Evolutionary conservation across 108 stramenopile species (phyloP).

Genomic region (Phaeodactylum tricornutum): DNA sequence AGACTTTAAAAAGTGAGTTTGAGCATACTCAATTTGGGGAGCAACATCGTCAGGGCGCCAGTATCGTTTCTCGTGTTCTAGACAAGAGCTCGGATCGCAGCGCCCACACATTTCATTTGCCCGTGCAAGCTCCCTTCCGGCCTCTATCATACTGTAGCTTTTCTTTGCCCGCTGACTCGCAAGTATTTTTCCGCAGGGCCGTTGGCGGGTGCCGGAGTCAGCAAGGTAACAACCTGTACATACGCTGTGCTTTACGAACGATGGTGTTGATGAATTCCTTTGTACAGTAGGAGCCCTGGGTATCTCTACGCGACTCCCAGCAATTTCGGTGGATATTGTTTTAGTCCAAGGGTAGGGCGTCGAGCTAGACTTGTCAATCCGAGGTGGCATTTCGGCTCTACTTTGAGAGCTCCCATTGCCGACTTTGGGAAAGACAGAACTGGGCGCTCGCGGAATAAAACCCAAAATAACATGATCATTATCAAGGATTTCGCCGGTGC

Average conservation of each 20-base stretch:
- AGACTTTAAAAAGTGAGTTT: not conserved
- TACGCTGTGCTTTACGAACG: not conserved
- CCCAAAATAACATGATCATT: too few relatives aligned
- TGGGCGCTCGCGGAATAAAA: too few relatives aligned
- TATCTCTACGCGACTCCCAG: not conserved
- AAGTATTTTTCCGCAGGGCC: not conserved
- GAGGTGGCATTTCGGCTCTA: too few relatives aligned
- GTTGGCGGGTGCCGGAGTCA: not conserved
- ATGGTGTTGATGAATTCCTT: too few relatives aligned
- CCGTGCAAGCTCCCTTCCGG: not conserved
- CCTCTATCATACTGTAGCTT: not conserved
- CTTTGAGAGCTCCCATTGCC: too few relatives aligned
- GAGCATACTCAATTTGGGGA: not conserved
- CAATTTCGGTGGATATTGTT: too few relatives aligned
- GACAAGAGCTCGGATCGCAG: not conserved
- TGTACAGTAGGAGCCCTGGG: not conserved
- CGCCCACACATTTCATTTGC: not conserved
- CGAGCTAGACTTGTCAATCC: too few relatives aligned
- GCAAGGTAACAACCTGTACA: not conserved
- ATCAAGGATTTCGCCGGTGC: too few relatives aligned
- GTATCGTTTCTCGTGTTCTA: not conserved
- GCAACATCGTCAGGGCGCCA: not conserved
- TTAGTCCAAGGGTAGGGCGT: too few relatives aligned
- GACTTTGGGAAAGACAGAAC: too few relatives aligned
- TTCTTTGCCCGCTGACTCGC: not conserved